A percentile compares a stretch with the other conserved stretches of the same genome.
Conservation (phyloP, 2,329 filamentous ascomycete species). For the Fusarium sp. region DNA sequence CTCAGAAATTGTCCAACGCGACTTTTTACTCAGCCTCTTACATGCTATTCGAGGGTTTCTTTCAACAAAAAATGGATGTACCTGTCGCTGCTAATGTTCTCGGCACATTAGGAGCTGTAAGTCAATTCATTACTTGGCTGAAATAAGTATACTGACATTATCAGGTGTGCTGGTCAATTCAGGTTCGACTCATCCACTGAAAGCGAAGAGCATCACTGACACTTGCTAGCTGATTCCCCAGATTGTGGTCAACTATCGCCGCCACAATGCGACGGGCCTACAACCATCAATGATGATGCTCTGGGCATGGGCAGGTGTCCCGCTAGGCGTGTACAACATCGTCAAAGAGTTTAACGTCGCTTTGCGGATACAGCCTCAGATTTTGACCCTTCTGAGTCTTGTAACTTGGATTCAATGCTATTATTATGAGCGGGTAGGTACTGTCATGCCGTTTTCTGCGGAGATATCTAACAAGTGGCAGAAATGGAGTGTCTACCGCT, state of each 20-base stretch:
- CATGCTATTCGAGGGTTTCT: rapidly evolving
- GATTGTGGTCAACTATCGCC: conserved; percentile 75
- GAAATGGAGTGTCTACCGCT: conserved; percentile 66
- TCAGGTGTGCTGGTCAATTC: conserved; percentile 73
- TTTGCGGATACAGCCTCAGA: conserved; percentile 59
- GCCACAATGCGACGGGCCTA: conserved; percentile 74
- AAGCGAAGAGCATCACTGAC: background rate
- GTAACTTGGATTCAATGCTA: conserved; percentile 60
- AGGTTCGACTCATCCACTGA: conserved; percentile 56
- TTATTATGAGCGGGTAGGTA: conserved; percentile 56
- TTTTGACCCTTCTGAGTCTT: conserved; percentile 59
- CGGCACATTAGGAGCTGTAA: conserved; percentile 70
- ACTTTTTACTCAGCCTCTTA: background rate
- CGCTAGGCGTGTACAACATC: conserved; percentile 68
- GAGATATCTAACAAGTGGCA: conserved; percentile 47
- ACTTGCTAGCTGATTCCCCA: conserved; percentile 72
- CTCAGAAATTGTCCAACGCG: background rate
- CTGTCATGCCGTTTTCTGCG: rapidly evolving
- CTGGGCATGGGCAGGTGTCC: conserved; percentile 76
- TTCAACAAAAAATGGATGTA: conserved; percentile 60
- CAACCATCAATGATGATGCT: conserved; percentile 80
- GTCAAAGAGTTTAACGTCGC: conserved; percentile 59
- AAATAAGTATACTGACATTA: background rate
- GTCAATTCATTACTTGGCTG: conserved; percentile 10
- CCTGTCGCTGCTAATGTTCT: conserved; percentile 69